Evolutionary conservation across 176 grass and related monocot genomes (phyloP).

Genomic region (Phragmites australis): DNA sequence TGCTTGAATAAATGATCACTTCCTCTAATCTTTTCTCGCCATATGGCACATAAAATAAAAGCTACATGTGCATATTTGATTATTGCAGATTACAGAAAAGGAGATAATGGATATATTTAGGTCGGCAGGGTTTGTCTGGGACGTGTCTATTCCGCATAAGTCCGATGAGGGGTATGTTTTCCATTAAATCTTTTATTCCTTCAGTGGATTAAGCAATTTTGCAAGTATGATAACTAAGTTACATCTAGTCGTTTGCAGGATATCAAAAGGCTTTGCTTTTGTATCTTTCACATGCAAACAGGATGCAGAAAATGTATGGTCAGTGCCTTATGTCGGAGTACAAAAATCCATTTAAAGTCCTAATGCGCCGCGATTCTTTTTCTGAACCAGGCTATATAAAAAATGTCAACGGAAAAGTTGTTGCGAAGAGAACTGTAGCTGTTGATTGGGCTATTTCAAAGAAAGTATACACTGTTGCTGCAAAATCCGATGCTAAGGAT

Average conservation of each 20-base stretch:
- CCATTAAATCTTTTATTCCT: constrained; percentile 14
- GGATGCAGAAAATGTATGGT: constrained; percentile 93
- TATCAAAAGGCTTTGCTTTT: constrained; percentile 98
- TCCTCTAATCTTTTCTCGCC: background rate
- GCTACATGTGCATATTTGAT: constrained; percentile 27
- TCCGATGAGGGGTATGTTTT: constrained; percentile 67
- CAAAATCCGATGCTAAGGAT: constrained; percentile 51
- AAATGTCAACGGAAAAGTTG: constrained; percentile 71
- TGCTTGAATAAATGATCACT: constrained; percentile 36
- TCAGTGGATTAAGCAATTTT: constrained; percentile 28
- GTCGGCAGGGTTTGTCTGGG: constrained; percentile 87
- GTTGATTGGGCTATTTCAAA: constrained; percentile 98
- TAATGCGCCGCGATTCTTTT: constrained; percentile 27
- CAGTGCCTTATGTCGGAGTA: constrained; percentile 34
- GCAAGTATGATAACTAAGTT: constrained; percentile 22
- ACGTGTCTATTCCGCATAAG: constrained; percentile 81
- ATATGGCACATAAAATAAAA: constrained; percentile 11
- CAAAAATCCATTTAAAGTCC: constrained; percentile 32
- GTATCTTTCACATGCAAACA: constrained; percentile 95
- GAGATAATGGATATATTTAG: constrained; percentile 75
- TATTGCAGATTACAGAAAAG: constrained; percentile 63
- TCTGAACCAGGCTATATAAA: constrained; percentile 79
- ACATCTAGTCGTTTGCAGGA: constrained; percentile 52
- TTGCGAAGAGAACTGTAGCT: constrained; percentile 86
- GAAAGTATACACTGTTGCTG: constrained; percentile 76